Conservation (phyloP, 1,284 basidiomycete genomes). For the Rhodotorula sp. region DNA sequence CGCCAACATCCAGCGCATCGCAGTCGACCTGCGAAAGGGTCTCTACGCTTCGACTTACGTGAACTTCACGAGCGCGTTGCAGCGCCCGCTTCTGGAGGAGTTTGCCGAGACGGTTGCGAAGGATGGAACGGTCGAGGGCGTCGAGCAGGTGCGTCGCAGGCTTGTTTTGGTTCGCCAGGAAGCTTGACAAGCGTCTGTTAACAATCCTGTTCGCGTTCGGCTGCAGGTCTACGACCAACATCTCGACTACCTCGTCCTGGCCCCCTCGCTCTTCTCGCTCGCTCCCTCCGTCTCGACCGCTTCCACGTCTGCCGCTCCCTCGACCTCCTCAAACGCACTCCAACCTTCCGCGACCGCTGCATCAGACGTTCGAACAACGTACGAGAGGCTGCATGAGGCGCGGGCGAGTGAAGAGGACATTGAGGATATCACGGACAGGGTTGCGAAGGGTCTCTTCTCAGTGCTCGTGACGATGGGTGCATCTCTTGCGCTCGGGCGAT, state of each 20-base stretch:
- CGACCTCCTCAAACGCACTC: slow-evolving; percentile 34
- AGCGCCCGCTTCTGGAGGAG: slow-evolving; percentile 86
- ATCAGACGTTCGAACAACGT: slow-evolving; percentile 54
- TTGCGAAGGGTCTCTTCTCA: slow-evolving; percentile 87
- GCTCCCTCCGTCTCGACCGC: slow-evolving; percentile 49
- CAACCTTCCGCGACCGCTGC: slow-evolving; percentile 26
- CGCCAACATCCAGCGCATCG: slow-evolving; percentile 81
- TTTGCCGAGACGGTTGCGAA: slow-evolving; percentile 83
- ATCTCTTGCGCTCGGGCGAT: slow-evolving; percentile 32
- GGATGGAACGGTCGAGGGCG: slow-evolving; percentile 76
- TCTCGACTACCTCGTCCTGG: slow-evolving; percentile 92
- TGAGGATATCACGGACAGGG: slow-evolving; percentile 87
- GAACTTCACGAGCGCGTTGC: slow-evolving; percentile 89
- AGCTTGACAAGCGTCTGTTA: background rate
- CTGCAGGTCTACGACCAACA: slow-evolving; percentile 87
- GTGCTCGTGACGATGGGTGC: slow-evolving; percentile 86
- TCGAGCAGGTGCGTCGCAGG: slow-evolving; percentile 63
- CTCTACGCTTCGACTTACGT: slow-evolving; percentile 93
- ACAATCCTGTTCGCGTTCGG: background rate
- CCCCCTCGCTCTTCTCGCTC: slow-evolving; percentile 89
- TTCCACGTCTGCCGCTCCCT: slow-evolving; percentile 22
- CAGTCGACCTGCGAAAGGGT: slow-evolving; percentile 66
- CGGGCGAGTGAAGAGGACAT: slow-evolving; percentile 85
- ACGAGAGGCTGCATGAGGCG: slow-evolving; percentile 89
- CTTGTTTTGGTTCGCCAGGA: background rate